Evolutionary conservation across 2,329 filamentous ascomycete species (phyloP).

Genomic region (Juglanconis juglandina): DNA sequence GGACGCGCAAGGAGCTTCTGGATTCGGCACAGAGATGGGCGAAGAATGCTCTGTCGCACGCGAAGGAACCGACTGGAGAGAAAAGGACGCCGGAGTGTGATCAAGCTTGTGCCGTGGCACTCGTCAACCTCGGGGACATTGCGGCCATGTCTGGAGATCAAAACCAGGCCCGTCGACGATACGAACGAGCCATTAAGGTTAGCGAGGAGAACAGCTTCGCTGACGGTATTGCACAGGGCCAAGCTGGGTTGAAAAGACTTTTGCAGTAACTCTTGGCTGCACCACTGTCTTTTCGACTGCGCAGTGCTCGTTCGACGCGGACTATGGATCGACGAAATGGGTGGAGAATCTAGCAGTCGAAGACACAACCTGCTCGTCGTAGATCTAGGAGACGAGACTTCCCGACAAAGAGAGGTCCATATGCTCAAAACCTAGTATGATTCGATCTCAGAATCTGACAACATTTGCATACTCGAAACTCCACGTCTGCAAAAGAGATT

Average conservation of each 20-base stretch:
- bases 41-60: conserved; percentile 67
- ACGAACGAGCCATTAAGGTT: conserved; percentile 64
- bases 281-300: not conserved
- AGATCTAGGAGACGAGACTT: not conserved
- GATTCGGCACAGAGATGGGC: conserved; percentile 76
- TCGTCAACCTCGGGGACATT: conserved; percentile 84
- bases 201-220: conserved; percentile 51
- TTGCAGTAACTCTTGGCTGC: not conserved
- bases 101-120: conserved; percentile 74
- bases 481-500: too few relatives aligned
- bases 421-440: not conserved
- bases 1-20: conserved; percentile 60
- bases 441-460: not conserved
- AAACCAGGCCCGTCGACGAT: conserved; percentile 63
- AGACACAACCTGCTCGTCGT: not conserved
- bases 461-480: not conserved
- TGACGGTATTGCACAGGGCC: conserved; percentile 50
- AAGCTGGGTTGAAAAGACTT: conserved; percentile 41
- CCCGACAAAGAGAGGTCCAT: not conserved
- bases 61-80: conserved; percentile 61
- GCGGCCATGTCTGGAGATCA: conserved; percentile 69
- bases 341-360: not conserved
- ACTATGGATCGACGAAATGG: not conserved
- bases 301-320: not conserved
- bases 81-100: conserved; percentile 76